A percentile compares a stretch with the other conserved stretches of the same genome.
phyloP scores from a whole-genome alignment of 306 rosid genomes.

The Glycyrrhiza uralensis region DNA sequence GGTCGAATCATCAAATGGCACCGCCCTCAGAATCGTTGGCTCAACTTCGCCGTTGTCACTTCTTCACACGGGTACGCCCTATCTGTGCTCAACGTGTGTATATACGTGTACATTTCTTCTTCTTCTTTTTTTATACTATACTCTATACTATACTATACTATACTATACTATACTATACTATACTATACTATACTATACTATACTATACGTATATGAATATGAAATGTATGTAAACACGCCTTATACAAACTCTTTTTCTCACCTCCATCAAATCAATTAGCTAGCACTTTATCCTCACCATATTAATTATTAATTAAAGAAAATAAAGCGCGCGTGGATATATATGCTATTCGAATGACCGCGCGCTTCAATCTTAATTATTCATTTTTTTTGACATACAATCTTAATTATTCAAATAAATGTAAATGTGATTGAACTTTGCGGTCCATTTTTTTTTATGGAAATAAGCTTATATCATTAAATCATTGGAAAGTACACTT shows the following conservation, averaged over 20 bases:
- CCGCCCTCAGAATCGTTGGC: conserved; percentile 39
- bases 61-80: conserved; percentile 46
- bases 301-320: neutral
- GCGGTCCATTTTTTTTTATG: no score
- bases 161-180: no score
- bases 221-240: neutral
- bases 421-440: no score
- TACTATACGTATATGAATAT: neutral
- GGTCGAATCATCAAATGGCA: conserved; percentile 73
- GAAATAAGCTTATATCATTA: no score
- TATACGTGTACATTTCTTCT: neutral
- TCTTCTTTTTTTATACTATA: no score
- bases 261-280: neutral
- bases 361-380: neutral
- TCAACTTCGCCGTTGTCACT: conserved; percentile 49
- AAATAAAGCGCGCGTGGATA: neutral
- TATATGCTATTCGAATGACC: neutral
- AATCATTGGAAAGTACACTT: no score
- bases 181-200: no score
- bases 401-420: no score
- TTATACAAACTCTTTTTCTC: neutral
- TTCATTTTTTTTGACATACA: no score
- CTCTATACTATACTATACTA: no score
- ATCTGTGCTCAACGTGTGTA: neutral
- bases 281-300: neutral